Conservation (phyloP, 2,329 filamentous ascomycete species). For the Colletotrichum destructivum region DNA sequence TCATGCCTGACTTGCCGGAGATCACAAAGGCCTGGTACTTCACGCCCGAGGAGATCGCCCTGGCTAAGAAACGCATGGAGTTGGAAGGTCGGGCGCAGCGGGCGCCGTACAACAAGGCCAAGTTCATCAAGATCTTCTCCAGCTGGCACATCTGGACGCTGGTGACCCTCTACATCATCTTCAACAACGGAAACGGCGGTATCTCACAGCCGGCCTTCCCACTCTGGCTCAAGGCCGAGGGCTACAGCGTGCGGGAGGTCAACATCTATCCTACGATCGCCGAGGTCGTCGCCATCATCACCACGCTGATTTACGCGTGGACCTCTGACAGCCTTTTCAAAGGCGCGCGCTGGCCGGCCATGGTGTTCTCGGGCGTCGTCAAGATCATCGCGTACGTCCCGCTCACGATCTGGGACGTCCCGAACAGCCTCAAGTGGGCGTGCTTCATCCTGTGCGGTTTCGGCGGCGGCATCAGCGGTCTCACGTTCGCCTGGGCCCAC, state of each 20-base stretch:
- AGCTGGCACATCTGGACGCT: conserved; percentile 60
- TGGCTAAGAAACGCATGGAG: conserved; percentile 49
- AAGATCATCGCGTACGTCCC: conserved; percentile 50
- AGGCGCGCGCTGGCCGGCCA: conserved; percentile 65
- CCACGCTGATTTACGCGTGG: conserved; percentile 35
- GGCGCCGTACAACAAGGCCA: conserved; percentile 58
- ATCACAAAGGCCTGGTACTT: conserved; percentile 53
- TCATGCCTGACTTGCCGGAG: conserved; percentile 65
- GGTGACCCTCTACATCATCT: conserved; percentile 56
- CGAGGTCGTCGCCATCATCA: conserved; percentile 33
- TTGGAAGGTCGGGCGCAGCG: conserved; percentile 61
- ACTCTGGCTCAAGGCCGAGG: conserved; percentile 58
- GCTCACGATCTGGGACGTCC: conserved; percentile 68
- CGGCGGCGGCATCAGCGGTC: conserved; percentile 30
- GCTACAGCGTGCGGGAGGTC: conserved; percentile 65
- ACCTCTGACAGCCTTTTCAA: conserved; percentile 30
- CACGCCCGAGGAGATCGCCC: conserved; percentile 44
- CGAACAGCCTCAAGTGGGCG: conserved; percentile 68
- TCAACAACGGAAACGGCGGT: conserved; percentile 65
- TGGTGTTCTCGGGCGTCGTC: conserved; percentile 26
- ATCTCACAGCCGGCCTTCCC: conserved; percentile 53
- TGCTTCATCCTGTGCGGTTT: conserved; percentile 58
- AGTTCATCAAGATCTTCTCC: conserved; percentile 72
- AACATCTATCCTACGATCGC: conserved; percentile 58
- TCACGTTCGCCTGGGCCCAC: conserved; percentile 43